These are phyloP conservation scores for Oryza meyeriana DNA, from an alignment of 176 grass and related monocot species.

Conservation along the genomic window DNA sequence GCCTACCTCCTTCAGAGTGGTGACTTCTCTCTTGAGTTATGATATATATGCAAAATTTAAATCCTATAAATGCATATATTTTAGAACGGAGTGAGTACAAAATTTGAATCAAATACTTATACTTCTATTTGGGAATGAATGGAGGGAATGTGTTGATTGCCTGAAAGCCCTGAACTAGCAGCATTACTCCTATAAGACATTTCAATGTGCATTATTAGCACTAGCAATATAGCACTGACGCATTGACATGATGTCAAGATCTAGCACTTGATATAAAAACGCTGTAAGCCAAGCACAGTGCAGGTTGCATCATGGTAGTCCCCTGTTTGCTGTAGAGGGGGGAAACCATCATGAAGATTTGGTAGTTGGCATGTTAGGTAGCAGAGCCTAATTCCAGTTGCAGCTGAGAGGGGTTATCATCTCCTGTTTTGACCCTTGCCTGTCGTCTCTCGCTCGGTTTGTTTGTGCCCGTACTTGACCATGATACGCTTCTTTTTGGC, in stretches of 20 bases:
- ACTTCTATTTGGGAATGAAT: too few species aligned
- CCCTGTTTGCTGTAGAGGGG: background rate
- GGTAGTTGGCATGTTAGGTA: slow-evolving; percentile 9
- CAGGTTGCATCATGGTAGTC: slow-evolving; percentile 2
- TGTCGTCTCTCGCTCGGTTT: background rate
- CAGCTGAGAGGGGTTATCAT: slow-evolving; percentile 2
- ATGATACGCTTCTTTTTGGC: slow-evolving; percentile 8
- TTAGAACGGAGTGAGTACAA: too few species aligned
- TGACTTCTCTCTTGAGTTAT: too few species aligned
- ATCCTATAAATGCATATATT: too few species aligned
- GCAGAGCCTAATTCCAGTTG: background rate
- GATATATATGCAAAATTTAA: too few species aligned
- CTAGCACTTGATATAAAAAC: background rate
- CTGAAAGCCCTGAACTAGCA: background rate
- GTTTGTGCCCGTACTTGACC: background rate
- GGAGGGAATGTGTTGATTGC: background rate
- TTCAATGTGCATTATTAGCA: background rate
- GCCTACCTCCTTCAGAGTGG: too few species aligned
- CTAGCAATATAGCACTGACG: background rate
- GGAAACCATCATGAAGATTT: slow-evolving; percentile 1
- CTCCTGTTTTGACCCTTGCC: slow-evolving; percentile 2
- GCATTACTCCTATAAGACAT: background rate
- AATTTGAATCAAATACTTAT: too few species aligned
- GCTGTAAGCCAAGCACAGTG: background rate
- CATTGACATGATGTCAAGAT: background rate